Conservation (phyloP, 2,329 filamentous ascomycete genomes). For the Colletotrichum truncatum region DNA sequence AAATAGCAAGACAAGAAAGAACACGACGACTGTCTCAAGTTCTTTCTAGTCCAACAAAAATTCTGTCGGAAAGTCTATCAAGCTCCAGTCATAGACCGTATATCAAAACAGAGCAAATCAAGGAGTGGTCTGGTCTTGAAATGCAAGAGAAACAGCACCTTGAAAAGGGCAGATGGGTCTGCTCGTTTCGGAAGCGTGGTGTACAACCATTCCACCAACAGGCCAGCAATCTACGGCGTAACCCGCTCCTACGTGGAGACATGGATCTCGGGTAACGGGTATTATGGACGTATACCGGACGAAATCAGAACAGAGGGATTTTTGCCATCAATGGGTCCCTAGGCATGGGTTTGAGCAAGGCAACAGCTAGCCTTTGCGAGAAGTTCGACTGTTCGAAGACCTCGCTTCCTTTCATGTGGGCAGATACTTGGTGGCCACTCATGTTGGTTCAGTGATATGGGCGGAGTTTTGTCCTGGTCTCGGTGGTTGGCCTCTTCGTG, state of each 20-base stretch:
- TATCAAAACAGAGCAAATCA: too few relatives aligned
- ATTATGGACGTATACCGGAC: not conserved
- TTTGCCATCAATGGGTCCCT: not conserved
- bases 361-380: too few relatives aligned
- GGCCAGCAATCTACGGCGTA: not conserved
- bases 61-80: too few relatives aligned
- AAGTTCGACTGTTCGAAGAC: not conserved
- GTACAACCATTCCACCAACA: not conserved
- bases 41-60: too few relatives aligned
- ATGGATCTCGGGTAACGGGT: not conserved
- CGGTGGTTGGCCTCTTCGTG: not conserved
- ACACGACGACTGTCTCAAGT: too few relatives aligned
- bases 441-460: not conserved
- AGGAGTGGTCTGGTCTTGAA: too few relatives aligned
- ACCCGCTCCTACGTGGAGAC: not conserved
- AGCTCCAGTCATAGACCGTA: too few relatives aligned
- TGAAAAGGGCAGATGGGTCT: not conserved
- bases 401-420: not conserved
- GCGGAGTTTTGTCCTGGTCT: not conserved
- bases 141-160: not conserved
- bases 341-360: too few relatives aligned
- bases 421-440: not conserved
- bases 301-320: not conserved
- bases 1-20: too few relatives aligned
- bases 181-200: not conserved